Evolutionary conservation across 1,284 basidiomycete species (phyloP), one percentile per base, ranked within the genome.

Genomic region (Cystobasidium pallidum): DNA sequence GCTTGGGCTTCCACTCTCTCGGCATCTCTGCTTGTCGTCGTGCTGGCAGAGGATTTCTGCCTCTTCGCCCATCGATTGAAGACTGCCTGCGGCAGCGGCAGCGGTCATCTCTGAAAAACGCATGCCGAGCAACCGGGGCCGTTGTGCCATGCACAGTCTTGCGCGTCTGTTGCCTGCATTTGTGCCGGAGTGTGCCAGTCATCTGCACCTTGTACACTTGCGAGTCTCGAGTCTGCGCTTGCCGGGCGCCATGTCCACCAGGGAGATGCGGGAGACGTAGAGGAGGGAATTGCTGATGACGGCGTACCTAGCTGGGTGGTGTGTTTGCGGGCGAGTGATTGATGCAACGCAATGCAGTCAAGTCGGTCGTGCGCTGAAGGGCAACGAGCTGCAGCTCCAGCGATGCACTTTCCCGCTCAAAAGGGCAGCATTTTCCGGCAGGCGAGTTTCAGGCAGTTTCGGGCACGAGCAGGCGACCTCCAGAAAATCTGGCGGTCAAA

Each of bases 221-320:
- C 43, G 11, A 45, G 43, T 47, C 39, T 47, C 17, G 32, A 24
- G 19, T 34, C 26, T 36, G 26, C 45, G 45, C 62, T 64, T n/a
- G 54, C 54, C 54, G 45, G 45, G 45, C 45, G 45, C 62, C 62
- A 34, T 57, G 34, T 32, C 62, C 49, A 1, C 58, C 43, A 45
- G 19, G 58, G 45, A 49, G 32, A 21, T 21, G 32, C 43, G 45
- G 11, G 26, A 24, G 39, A 17, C 7, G 62, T 49, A 15, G 61
- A 47, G n/a, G 26, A 17, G 59, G 24, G 43, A 7, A 51, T 51
- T 51, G 32, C n/a, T 64, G 62, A 24, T 4, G 43, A 15, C 2
- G 32, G 62, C 62, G 62, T 64, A 64, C 62, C 62, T 64, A 64
- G 47, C 32, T 26, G 34, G 15, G 49, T 51, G 51, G 59, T 49